Evolutionary conservation across 139 green algal species (phyloP), one percentile per base, ranked within the genome.

Genomic region (Cymbomonas tetramitiformis): DNA sequence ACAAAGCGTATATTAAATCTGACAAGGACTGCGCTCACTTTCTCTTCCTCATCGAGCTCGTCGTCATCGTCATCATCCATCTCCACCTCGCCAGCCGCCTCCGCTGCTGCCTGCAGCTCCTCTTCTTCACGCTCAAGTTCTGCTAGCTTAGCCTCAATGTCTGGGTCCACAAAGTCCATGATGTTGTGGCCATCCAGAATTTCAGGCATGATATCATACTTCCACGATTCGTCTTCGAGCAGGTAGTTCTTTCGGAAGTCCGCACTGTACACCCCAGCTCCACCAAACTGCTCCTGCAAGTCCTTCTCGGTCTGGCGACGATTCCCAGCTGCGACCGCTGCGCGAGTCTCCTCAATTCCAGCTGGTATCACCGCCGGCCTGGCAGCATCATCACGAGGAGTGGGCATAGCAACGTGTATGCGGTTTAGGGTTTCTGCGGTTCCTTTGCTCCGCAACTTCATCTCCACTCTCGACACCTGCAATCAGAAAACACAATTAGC

Each of bases 131-230:
- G 43, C 71, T 98, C 90, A 60, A 98, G 72, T 65, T 91, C 86
- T 60, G 82, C 86, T 61, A 98, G 78, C 54, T 77, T 77, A 10
- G 77, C 83, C 32, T 97, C 85, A 55, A 98, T 97, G 67, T 97
- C 91, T 23, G 90, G 71, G 66, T 98, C 91, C 34, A 98, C 75
- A 56, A 94, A 98, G 73, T 98, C 91, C 4, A 79, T 69, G 24
- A 99, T 66, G 72, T 99, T 99, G 69, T 96, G 81, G 7, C 91
- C 91, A 60, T 96, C 79, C 36, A 88, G 62, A 56, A 96, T 90
- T 79, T 99, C 91, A 0, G 91, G 91, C 73, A 96, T 84, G 69
- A 95, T 89, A 80, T 99, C 91, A 51, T 92, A 83, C 72, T 86
- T 86, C 87, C 87, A 95, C 28, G 43, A 60, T 1, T 77, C 62